phyloP scores from a whole-genome alignment of 2,329 filamentous ascomycete species.

The Diaporthe caulivora region DNA sequence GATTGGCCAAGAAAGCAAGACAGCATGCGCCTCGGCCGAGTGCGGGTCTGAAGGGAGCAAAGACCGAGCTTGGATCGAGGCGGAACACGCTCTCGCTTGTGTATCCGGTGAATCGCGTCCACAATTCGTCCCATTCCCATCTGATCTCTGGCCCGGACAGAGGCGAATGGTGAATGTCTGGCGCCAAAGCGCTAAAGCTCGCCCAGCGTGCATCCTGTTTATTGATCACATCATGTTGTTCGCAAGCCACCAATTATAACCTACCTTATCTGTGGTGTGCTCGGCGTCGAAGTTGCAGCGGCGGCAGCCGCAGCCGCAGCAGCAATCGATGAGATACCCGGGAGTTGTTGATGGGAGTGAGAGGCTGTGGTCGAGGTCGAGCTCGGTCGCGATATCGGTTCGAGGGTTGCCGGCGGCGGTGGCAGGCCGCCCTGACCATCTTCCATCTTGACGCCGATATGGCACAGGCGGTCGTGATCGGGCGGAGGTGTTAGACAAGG shows the following conservation, averaged over 20 bases:
- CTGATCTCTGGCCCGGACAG: not conserved
- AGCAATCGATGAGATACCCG: slow-evolving; percentile 60
- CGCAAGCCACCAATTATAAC: slow-evolving; percentile 42
- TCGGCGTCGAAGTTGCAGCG: slow-evolving; percentile 47
- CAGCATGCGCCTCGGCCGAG: slow-evolving; percentile 7
- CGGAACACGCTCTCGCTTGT: not conserved
- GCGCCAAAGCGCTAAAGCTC: not conserved
- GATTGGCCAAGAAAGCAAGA: not conserved
- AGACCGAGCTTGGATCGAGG: slow-evolving; percentile 1
- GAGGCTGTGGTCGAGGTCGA: slow-evolving; percentile 62
- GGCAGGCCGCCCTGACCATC: slow-evolving; percentile 50
- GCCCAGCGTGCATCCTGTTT: not conserved
- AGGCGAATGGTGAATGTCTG: not conserved
- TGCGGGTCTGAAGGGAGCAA: slow-evolving; percentile 13
- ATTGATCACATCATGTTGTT: too few relatives aligned
- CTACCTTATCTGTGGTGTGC: slow-evolving; percentile 62
- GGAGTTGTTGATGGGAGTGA: slow-evolving; percentile 55
- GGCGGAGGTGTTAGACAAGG: slow-evolving; percentile 42
- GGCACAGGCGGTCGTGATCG: slow-evolving; percentile 39
- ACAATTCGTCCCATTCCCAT: not conserved
- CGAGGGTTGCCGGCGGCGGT: slow-evolving; percentile 53
- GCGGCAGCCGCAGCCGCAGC: slow-evolving; percentile 47
- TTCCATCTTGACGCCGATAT: slow-evolving; percentile 53
- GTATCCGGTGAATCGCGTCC: not conserved
- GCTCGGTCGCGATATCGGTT: slow-evolving; percentile 63